These are phyloP conservation scores for Monosporozyma servazzii DNA, from an alignment of 805 yeast genomes.

Conservation along the genomic window DNA sequence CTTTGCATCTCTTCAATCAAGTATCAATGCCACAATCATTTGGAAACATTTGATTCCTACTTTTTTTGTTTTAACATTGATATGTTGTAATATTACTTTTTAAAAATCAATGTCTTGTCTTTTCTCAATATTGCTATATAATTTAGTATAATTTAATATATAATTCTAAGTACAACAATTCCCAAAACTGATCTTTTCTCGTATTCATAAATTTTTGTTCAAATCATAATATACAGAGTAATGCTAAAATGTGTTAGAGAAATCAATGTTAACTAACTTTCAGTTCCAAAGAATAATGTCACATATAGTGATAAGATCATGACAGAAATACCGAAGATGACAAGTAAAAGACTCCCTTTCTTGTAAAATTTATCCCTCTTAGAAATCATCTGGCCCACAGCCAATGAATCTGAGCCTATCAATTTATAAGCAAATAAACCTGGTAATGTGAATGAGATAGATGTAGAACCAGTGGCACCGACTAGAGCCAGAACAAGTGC, in stretches of 20 bases:
- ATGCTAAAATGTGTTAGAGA: not conserved
- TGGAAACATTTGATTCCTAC: not conserved
- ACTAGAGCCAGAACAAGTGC: conserved; percentile 79
- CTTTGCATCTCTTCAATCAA: not conserved
- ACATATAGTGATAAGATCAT: conserved; percentile 56
- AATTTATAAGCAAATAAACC: conserved; percentile 77
- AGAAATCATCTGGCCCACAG: conserved; percentile 25
- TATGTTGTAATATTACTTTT: not conserved
- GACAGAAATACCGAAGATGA: conserved; percentile 60
- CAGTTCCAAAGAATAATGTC: conserved; percentile 19
- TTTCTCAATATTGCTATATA: not conserved
- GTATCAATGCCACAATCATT: not conserved
- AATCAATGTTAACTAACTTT: not conserved
- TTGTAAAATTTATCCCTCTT: conserved; percentile 26
- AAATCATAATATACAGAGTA: not conserved
- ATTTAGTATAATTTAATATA: not conserved
- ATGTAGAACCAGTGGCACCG: conserved; percentile 89
- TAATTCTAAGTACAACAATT: not conserved
- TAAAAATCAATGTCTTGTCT: not conserved
- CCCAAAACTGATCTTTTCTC: not conserved
- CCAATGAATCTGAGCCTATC: conserved; percentile 34
- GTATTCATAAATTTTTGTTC: not conserved
- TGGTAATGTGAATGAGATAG: conserved; percentile 84
- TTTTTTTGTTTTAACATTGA: not conserved
- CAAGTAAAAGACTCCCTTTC: conserved; percentile 44